Evolutionary conservation across 2,329 filamentous ascomycete species (phyloP), one percentile per base, ranked within the genome.

Genomic region (Colletotrichum sp.): DNA sequence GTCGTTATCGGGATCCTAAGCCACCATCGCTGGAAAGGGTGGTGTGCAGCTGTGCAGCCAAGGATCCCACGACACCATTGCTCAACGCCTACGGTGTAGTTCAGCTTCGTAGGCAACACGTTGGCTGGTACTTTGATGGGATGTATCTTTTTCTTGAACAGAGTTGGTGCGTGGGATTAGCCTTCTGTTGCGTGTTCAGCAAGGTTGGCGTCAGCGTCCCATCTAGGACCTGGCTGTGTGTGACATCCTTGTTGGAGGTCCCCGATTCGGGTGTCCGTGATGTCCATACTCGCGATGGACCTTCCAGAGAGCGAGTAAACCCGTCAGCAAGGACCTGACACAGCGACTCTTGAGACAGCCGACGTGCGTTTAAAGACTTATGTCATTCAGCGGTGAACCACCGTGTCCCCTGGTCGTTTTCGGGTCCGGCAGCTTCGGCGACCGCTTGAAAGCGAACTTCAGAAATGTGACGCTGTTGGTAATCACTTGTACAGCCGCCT

Each of bases 161-260:
- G 16, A 64, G 59, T 65, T 59, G 32, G 64, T 39, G 24, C 10
- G 32, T 73, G 21, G 49, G n/a, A 69, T 65, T 39, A 73, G 59
- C 64, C 44, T 59, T 68, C 28, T 15, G 65, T 68, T 67, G 57
- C 59, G 59, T 65, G 57, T 62, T 71, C 65, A 52, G 59, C 65
- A 68, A 65, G 59, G 71, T 73, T 74, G 64, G 59, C 49, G 49
- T 60, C 70, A 44, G 65, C 59, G 59, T 76, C 44, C 70, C 59
- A 62, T 69, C 64, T 26, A 16, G 34, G 64, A 52, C 34, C 34
- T 18, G 10, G 30, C 21, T 18, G 28, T 60, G 65, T 68, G 21
- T 39, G n/a, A 34, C 70, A 69, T 74, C 70, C 74, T 24, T 68
- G 64, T 26, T 36, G 18, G 8, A 18, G 26, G 32, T 39, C 18